Evolutionary conservation across 225 moss, liverwort and hornwort species (phyloP), one percentile per base, ranked within the genome.

Genomic region (Neckera pumila): DNA sequence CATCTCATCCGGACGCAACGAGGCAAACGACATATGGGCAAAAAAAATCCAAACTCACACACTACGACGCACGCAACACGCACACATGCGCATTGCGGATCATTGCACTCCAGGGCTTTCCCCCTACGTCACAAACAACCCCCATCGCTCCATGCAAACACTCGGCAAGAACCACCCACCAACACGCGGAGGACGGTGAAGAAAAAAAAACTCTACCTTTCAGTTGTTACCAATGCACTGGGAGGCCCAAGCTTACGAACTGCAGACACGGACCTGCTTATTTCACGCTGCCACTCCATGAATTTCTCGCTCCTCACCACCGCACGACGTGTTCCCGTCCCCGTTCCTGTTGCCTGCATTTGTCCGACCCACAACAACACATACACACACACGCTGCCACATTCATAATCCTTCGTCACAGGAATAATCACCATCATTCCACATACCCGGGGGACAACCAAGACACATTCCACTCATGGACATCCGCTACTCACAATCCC

Each of bases 261-360:
- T 87, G 92, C 87, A 47, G 89, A 89, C 90, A 92, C 91, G 86
- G 95, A 96, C 96, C 98, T 95, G 96, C 95, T 96, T 83, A 96
- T 89, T 95, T 96, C 96, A 85, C 97, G 95, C 86, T 98, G 97
- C 97, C 97, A 98, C 94, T 98, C 98, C 97, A 97, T 95, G 81
- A 94, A 98, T 86, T 93, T 95, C 90, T 96, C 96, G 95, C 98
- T 98, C 82, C 92, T 94, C 91, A 95, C 94, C 76, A 96, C 98
- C 70, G 96, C 96, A 87, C 98, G 93, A 53, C 98, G 94, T 42
- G 92, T 94, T 84, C 98, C 96, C 80, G 94, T 92, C 56, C 94
- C 95, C 89, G 95, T 89, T 86, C 95, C 95, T 72, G 93, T 86
- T 61, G 93, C 85, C 96, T 96, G 94, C 93, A 94, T 89, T 89